Percentiles rank a stretch among this genome's conserved stretches.
Evolutionary conservation across 2,329 filamentous ascomycete genomes (phyloP).

Genomic region (Fusarium veterinarium): DNA sequence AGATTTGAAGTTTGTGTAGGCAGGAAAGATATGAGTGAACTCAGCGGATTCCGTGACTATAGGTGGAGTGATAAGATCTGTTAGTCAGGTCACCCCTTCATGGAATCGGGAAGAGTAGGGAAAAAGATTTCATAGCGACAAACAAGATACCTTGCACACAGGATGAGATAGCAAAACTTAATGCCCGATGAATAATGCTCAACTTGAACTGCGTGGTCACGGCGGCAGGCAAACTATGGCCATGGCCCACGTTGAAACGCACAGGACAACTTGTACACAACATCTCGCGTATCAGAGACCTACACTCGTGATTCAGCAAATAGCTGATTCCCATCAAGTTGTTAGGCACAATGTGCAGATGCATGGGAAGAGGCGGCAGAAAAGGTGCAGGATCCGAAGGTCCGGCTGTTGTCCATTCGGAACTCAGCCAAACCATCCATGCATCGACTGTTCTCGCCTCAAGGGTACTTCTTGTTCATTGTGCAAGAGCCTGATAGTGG

Average conservation of each 20-base stretch:
- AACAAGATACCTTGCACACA: neutral
- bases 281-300: conserved; percentile 4
- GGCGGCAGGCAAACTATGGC: conserved; percentile 15
- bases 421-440: conserved; percentile 25
- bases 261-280: conserved; percentile 1
- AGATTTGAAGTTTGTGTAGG: conserved; percentile 4
- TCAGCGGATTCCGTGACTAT: conserved; percentile 28
- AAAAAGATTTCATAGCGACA: neutral
- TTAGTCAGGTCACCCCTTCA: conserved; percentile 33
- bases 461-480: conserved; percentile 1
- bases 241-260: conserved; percentile 19
- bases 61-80: conserved; percentile 32
- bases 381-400: conserved; percentile 12
- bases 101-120: conserved; percentile 1
- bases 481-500: conserved; percentile 23
- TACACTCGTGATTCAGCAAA: conserved; percentile 1
- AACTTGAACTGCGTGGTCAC: conserved; percentile 11
- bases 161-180: conserved; percentile 5
- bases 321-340: conserved; percentile 16
- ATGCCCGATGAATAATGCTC: conserved; percentile 1
- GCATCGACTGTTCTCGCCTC: conserved; percentile 3
- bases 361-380: conserved; percentile 22
- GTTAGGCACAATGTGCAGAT: conserved; percentile 32
- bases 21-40: conserved; percentile 13
- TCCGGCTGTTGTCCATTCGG: conserved; percentile 24